Base-by-base conservation (phyloP, 2,329 filamentous ascomycete species). In the Fusarium cicatricum region DNA sequence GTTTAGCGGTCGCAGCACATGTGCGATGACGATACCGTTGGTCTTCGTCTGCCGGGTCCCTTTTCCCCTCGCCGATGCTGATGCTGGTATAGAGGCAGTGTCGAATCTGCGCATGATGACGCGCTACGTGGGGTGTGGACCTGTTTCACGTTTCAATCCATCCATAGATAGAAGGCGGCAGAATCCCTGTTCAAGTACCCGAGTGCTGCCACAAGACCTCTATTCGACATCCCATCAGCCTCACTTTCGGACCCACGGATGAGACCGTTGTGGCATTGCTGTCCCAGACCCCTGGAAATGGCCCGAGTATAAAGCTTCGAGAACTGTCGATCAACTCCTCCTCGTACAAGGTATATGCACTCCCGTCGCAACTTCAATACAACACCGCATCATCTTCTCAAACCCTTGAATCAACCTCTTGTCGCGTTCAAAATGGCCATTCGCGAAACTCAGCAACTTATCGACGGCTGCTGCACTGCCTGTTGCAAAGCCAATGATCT, bases 401-500 rank as follows among this genome's bases (percentile, higher is more conserved):
- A 29, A 41, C 37, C n/a, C 29, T 23, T 28, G 33, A 44, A 32
- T 19, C 31, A 21, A 34, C 23, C n/a, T 43, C 32, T 29, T 14
- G 15, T 21, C 23, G 21, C 33, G 17, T 31, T 40, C 36, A 42
- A 15, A 8, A 71, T 71, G 69, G 42, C 58, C 41, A 47, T 51
- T 33, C 33, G 19, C 32, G 58, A 70, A 23, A 19, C 50, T 34
- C 48, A 50, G 42, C 52, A 55, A 23, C 55, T 64, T 19, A 52
- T 61, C 40, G 55, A 72, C 49, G 52, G 49, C 37, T 72, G 70
- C 52, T 72, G 70, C 40, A 69, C 64, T 36, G 69, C 53, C 34
- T 72, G 70, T 44, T 72, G 70, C 51, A 72, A 72, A 57, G 68
- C 69, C 16, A 71, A 48, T 29, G 70, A 72, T 52, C 64, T 72